phyloP scores from a whole-genome alignment of 176 grass and related monocot species.

The Melocanna baccifera region DNA sequence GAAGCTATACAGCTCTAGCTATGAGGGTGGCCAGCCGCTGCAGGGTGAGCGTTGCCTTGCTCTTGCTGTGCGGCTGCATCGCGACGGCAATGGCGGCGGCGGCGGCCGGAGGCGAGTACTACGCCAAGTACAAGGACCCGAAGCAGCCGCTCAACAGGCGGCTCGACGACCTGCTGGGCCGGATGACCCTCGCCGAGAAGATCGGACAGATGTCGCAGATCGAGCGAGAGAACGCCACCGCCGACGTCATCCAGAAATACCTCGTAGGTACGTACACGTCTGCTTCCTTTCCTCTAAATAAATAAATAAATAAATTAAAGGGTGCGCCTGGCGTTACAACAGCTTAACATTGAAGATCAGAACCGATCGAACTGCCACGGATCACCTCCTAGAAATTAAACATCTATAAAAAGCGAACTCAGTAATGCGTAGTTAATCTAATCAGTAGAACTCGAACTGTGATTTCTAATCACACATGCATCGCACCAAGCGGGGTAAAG shows the following conservation, averaged over 20 bases:
- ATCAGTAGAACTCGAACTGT: too few relatives aligned
- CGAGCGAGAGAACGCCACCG: conserved; percentile 51
- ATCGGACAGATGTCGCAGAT: conserved; percentile 45
- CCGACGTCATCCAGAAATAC: conserved; percentile 43
- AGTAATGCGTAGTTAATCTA: too few relatives aligned
- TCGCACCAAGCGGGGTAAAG: too few relatives aligned
- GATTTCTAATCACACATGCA: too few relatives aligned
- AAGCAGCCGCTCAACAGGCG: conserved; percentile 36
- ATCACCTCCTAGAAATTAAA: too few relatives aligned
- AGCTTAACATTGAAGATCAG: too few relatives aligned
- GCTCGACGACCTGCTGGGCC: conserved; percentile 37
- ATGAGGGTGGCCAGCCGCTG: background rate
- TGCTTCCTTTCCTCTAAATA: too few relatives aligned
- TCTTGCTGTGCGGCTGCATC: conserved; percentile 10
- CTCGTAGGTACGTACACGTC: conserved; percentile 17
- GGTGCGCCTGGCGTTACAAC: too few relatives aligned
- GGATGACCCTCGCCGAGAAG: conserved; percentile 44
- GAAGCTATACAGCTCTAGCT: background rate
- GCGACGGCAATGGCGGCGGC: background rate
- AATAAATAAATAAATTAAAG: too few relatives aligned
- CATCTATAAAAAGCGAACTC: too few relatives aligned
- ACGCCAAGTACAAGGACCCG: conserved; percentile 47
- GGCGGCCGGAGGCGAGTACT: background rate
- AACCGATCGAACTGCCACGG: too few relatives aligned
- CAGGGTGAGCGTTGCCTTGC: background rate